Conservation (phyloP, 768 basidiomycete species). For the Pilatotrama ljubarskyi region DNA sequence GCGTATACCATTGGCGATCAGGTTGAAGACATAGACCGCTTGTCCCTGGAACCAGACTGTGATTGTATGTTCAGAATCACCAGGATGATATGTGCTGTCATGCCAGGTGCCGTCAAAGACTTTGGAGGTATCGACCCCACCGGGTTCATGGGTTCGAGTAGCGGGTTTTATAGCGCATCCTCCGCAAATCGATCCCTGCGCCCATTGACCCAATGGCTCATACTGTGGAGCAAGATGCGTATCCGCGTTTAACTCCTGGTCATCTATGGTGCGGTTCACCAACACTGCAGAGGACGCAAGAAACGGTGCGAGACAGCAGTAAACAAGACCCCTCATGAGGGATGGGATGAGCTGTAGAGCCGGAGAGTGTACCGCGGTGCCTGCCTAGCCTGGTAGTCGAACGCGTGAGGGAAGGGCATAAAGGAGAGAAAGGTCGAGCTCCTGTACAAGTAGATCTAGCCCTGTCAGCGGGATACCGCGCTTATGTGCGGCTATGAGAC, state of each 20-base stretch:
- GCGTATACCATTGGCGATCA: conserved; percentile 8
- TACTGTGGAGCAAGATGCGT: not conserved
- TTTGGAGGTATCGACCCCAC: not conserved
- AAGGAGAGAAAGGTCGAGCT: not conserved
- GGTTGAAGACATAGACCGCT: conserved; percentile 18
- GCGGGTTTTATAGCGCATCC: not conserved
- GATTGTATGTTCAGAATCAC: not conserved
- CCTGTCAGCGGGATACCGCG: no score
- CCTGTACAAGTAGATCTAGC: not conserved
- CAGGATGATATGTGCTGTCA: conserved; percentile 7
- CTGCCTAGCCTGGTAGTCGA: not conserved
- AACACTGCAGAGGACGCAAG: not conserved
- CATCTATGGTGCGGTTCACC: conserved; percentile 3
- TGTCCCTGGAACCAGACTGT: conserved; percentile 1
- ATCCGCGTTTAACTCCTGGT: not conserved
- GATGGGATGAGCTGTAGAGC: not conserved
- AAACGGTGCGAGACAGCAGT: not conserved
- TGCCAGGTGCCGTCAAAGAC: conserved; percentile 17
- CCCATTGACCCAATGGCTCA: not conserved
- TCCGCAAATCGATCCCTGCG: not conserved
- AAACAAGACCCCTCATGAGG: not conserved
- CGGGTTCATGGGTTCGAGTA: not conserved
- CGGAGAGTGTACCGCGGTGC: not conserved
- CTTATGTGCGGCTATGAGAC: no score
- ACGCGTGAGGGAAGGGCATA: not conserved